A percentile compares a stretch with the other conserved stretches of the same genome.
phyloP scores from a whole-genome alignment of 1,139 yeast species.

The Eremothecium cymbalariae region DNA sequence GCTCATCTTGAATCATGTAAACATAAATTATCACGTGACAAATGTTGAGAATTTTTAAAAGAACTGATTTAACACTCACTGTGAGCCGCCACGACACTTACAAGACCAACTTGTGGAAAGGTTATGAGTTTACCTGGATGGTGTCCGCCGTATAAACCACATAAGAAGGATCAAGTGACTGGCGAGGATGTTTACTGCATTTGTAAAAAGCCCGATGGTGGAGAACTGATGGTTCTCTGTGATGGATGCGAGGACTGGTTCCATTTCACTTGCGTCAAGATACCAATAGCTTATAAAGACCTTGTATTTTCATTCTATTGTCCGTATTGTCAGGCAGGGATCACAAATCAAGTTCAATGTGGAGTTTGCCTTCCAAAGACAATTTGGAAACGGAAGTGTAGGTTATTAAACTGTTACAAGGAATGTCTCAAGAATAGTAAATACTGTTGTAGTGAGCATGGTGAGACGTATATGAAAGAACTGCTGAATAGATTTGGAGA shows the following conservation, averaged over 20 bases:
- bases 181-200: slow-evolving; percentile 67
- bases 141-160: slow-evolving; percentile 27
- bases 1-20: too few species aligned
- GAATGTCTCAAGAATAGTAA: slow-evolving; percentile 53
- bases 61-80: slow-evolving; percentile 9
- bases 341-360: slow-evolving; percentile 33
- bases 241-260: slow-evolving; percentile 96
- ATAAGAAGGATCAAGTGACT: slow-evolving; percentile 23
- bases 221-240: slow-evolving; percentile 83
- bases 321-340: slow-evolving; percentile 58
- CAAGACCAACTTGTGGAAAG: slow-evolving; percentile 2
- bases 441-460: slow-evolving; percentile 73
- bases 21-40: too few species aligned
- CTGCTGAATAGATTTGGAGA: slow-evolving; percentile 24
- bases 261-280: slow-evolving; percentile 70
- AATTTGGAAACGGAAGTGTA: slow-evolving; percentile 70
- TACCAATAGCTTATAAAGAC: slow-evolving; percentile 45
- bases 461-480: slow-evolving; percentile 43
- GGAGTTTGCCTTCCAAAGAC: slow-evolving; percentile 34
- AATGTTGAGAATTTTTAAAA: slow-evolving; percentile 1
- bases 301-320: slow-evolving; percentile 65
- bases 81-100: slow-evolving; percentile 1
- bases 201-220: slow-evolving; percentile 73
- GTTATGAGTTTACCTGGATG: slow-evolving; percentile 22
- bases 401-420: slow-evolving; percentile 49